These are phyloP conservation scores for Monilinia laxa DNA, from an alignment of 2,329 filamentous ascomycete genomes.

Conservation along the genomic window DNA sequence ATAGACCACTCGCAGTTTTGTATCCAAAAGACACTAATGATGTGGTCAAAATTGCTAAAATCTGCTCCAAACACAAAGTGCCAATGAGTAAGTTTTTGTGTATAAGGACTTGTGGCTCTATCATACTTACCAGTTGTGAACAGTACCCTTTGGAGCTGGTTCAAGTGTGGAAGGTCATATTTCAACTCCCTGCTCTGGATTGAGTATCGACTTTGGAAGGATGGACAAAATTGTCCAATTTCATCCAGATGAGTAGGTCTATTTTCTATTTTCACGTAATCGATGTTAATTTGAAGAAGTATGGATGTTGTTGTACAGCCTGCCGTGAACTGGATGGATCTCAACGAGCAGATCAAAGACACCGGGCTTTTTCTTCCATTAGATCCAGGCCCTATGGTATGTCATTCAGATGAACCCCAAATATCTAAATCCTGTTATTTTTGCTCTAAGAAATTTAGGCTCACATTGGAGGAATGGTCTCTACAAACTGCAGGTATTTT, in stretches of 20 bases:
- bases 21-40: conserved; percentile 61
- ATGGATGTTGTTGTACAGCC: conserved; percentile 93
- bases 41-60: conserved; percentile 59
- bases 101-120: background rate
- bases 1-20: conserved; percentile 59
- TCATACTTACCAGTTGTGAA: background rate
- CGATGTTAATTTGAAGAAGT: conserved; percentile 14
- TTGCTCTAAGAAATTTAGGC: conserved; percentile 44
- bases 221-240: conserved; percentile 82
- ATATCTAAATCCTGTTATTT: background rate
- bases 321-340: conserved; percentile 79
- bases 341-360: conserved; percentile 68
- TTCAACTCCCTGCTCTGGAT: conserved; percentile 77
- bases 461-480: conserved; percentile 80
- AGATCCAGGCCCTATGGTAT: conserved; percentile 62
- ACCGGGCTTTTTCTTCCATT: conserved; percentile 85
- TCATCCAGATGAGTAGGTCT: conserved; percentile 66
- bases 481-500: conserved; percentile 58
- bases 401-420: background rate
- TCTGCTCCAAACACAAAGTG: conserved; percentile 74
- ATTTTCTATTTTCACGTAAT: background rate
- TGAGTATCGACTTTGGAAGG: conserved; percentile 81
- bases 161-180: conserved; percentile 42
- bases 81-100: conserved; percentile 63
- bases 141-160: background rate